These are phyloP conservation scores for Fusarium pseudoanthophilum DNA, from an alignment of 2,329 filamentous ascomycete species.

Conservation along the genomic window DNA sequence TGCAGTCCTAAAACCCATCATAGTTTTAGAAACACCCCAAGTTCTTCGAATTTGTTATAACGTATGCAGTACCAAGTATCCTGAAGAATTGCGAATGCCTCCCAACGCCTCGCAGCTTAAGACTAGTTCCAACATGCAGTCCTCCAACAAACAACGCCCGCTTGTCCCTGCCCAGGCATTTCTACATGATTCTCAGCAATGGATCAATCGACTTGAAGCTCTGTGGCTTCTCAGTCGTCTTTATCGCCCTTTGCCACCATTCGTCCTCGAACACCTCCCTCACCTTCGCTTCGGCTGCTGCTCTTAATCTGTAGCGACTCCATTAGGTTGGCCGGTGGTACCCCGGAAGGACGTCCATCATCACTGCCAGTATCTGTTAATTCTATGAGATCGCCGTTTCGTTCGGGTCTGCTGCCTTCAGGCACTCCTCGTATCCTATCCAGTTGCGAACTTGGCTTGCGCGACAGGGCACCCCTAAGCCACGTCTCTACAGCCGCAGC, in stretches of 20 bases:
- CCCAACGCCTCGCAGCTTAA: conserved; percentile 41
- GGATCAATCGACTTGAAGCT: neutral
- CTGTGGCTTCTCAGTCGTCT: conserved; percentile 21
- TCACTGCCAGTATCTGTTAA: conserved; percentile 71
- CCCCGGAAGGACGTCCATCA: conserved; percentile 55
- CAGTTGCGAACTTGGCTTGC: conserved; percentile 65
- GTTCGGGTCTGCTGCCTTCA: conserved; percentile 50
- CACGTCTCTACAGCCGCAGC: conserved; percentile 90
- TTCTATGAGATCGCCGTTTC: conserved; percentile 75
- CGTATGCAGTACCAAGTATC: conserved; percentile 33
- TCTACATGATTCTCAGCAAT: neutral
- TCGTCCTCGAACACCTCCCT: conserved; percentile 53
- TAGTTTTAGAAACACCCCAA: conserved; percentile 1
- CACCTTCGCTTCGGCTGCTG: conserved; percentile 54
- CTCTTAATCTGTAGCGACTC: conserved; percentile 47
- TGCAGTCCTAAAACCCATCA: neutral
- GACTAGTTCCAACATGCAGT: conserved; percentile 34
- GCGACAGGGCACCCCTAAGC: conserved; percentile 83
- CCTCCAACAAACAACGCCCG: conserved; percentile 32
- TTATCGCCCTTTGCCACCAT: conserved; percentile 51
- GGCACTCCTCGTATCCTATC: conserved; percentile 53
- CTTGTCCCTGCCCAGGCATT: conserved; percentile 5
- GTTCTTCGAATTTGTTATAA: conserved; percentile 17
- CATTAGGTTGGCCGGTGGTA: conserved; percentile 43
- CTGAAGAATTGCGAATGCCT: conserved; percentile 38